Evolutionary conservation across 371 early-diverging fungal species (phyloP).

Genomic region (Mucor irregularis): DNA sequence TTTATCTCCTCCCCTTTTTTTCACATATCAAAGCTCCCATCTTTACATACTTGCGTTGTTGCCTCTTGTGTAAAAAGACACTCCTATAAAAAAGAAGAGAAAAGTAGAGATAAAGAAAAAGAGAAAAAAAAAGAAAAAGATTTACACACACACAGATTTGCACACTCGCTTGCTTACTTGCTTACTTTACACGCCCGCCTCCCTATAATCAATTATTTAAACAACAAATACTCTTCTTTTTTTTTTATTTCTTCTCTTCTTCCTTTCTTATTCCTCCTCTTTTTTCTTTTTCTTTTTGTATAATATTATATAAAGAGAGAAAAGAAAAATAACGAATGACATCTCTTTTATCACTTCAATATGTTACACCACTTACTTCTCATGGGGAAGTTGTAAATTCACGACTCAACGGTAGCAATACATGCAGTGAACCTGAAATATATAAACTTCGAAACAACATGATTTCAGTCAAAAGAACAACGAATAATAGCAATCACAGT

Average conservation of each 20-base stretch:
- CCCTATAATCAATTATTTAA: too few species aligned
- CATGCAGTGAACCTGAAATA: background rate
- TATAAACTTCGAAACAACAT: conserved; percentile 1
- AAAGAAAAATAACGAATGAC: conserved; percentile 6
- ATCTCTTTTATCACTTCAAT: conserved; percentile 34
- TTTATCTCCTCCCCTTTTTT: background rate
- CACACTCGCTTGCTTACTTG: too few species aligned
- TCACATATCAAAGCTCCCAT: too few species aligned
- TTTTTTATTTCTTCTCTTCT: background rate
- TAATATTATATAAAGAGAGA: background rate
- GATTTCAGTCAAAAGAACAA: background rate
- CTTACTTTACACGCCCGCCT: too few species aligned
- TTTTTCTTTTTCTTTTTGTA: background rate
- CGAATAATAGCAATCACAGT: background rate
- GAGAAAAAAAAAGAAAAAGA: too few species aligned
- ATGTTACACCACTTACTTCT: conserved; percentile 17
- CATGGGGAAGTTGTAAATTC: background rate
- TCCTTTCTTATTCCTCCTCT: conserved; percentile 4
- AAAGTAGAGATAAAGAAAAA: too few species aligned
- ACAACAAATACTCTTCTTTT: background rate
- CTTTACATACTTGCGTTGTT: too few species aligned
- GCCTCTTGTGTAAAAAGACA: background rate
- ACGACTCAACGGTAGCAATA: too few species aligned
- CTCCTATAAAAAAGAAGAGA: too few species aligned
- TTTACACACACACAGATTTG: too few species aligned